A percentile compares a stretch with the other conserved stretches of the same genome.
Evolutionary conservation across 169 alveolate genomes (phyloP).

Genomic region (Plasmodium fragile): DNA sequence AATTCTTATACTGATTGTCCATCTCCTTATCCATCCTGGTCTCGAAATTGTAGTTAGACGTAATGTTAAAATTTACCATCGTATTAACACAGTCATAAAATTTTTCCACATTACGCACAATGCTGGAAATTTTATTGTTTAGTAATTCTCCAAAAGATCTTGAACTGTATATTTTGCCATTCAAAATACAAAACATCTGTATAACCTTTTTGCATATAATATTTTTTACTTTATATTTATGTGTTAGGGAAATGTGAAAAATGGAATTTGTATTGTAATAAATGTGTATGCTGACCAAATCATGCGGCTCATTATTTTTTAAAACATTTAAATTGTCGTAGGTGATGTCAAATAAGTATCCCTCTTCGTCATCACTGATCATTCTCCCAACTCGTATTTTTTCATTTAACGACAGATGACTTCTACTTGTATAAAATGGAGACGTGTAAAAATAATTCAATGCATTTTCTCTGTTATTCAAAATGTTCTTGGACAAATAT

Average conservation of each 20-base stretch:
- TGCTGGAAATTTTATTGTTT: conserved; percentile 53
- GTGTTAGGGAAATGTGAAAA: conserved; percentile 45
- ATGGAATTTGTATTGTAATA: conserved; percentile 67
- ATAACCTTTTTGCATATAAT: conserved; percentile 19
- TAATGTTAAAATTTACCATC: conserved; percentile 58
- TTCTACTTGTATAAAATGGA: conserved; percentile 67
- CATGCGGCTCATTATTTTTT: conserved; percentile 53
- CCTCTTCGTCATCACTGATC: conserved; percentile 59
- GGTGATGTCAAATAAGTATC: conserved; percentile 41
- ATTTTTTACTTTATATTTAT: conserved; percentile 47
- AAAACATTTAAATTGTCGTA: conserved; percentile 54
- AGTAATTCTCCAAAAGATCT: conserved; percentile 67
- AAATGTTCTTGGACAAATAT: conserved; percentile 37
- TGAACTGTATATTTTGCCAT: conserved; percentile 69
- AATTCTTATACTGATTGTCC: conserved; percentile 2
- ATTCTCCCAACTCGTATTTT: conserved; percentile 57
- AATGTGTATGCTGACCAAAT: conserved; percentile 40
- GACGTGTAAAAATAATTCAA: conserved; percentile 68
- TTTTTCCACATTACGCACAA: conserved; percentile 60
- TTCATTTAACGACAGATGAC: conserved; percentile 47
- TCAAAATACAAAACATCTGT: conserved; percentile 63
- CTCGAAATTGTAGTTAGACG: conserved; percentile 70
- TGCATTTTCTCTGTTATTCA: conserved; percentile 70
- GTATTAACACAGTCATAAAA: conserved; percentile 48
- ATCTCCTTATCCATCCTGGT: neutral